Evolutionary conservation across 108 stramenopile genomes (phyloP), one percentile per base, ranked within the genome.

Genomic region (Fistulifera pelliculosa): DNA sequence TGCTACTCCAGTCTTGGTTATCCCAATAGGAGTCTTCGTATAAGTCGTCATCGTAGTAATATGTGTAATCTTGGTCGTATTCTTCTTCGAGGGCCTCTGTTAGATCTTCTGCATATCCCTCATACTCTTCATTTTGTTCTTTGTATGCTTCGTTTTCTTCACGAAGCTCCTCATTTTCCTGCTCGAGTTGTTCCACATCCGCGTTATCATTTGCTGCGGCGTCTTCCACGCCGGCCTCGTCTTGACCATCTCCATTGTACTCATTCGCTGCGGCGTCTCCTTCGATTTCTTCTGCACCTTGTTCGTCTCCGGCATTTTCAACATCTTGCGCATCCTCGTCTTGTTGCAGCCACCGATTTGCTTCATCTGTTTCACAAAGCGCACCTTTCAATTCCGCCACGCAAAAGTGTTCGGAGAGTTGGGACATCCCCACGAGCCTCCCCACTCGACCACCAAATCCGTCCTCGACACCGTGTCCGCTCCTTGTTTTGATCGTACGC

Each of bases 361-460:
- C n/a, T n/a, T 35, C 8, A 13, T 53, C 39, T 27, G 43, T 49
- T 48, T 66, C 58, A 31, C 74, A 75, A 60, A 75, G 48, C 35
- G 61, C 69, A 40, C 74, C 74, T 26, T 54, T 27, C 17, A 75
- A 56, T 35, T 41, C 3, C 0, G 69, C 57, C 38, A 60, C 60
- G 54, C 74, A 75, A 16, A 60, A 47, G 49, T 63, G 12, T 56
- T 47, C 10, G 56, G 60, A 18, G 35, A 42, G 15, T 56, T 24
- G 24, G 74, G 74, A 47, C 74, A 75, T 27, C 69, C 74, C 74
- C 74, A 75, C 21, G 52, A 40, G 13, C 58, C 65, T 0, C 74
- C 74, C 69, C 68, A 75, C 21, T 47, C 51, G 18, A 75, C 74
- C 1, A 28, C 52, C 18, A 75, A 42, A 62, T 75, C 69, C n/a